These are phyloP conservation scores for Hanseniaspora sp. DNA, from an alignment of 1,139 yeast genomes.

Conservation along the genomic window DNA sequence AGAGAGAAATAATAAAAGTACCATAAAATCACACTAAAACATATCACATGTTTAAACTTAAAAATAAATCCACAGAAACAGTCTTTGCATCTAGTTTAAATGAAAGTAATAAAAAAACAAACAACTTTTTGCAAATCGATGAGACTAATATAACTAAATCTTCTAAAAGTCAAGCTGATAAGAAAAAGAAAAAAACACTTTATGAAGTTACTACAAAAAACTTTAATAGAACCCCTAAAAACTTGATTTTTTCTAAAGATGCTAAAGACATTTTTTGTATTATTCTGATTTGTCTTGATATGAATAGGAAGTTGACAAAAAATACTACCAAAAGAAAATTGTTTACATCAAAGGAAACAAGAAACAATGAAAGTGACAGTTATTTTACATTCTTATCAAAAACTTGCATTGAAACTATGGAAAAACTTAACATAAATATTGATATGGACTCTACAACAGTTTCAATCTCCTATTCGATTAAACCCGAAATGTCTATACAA, in stretches of 20 bases:
- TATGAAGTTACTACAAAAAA: constrained; percentile 38
- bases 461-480: constrained; percentile 49
- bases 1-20: too few relatives aligned
- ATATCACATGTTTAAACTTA: not conserved
- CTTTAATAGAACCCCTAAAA: constrained; percentile 42
- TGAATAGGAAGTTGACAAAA: constrained; percentile 29
- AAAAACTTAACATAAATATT: constrained; percentile 38
- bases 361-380: constrained; percentile 19
- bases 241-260: constrained; percentile 45
- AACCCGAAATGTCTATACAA: constrained; percentile 40
- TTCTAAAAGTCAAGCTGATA: not conserved
- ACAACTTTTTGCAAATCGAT: not conserved
- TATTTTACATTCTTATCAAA: constrained; percentile 44
- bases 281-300: constrained; percentile 40
- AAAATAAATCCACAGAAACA: not conserved
- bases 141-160: not conserved
- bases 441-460: constrained; percentile 44
- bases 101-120: not conserved
- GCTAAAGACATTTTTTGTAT: constrained; percentile 48
- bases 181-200: constrained; percentile 23
- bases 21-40: not conserved
- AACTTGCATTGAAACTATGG: constrained; percentile 46
- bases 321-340: not conserved
- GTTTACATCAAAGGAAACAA: constrained; percentile 16
- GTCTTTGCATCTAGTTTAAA: not conserved